phyloP scores from a whole-genome alignment of 2,329 filamentous ascomycete species.

The Lasiodiplodia hormozganensis region DNA sequence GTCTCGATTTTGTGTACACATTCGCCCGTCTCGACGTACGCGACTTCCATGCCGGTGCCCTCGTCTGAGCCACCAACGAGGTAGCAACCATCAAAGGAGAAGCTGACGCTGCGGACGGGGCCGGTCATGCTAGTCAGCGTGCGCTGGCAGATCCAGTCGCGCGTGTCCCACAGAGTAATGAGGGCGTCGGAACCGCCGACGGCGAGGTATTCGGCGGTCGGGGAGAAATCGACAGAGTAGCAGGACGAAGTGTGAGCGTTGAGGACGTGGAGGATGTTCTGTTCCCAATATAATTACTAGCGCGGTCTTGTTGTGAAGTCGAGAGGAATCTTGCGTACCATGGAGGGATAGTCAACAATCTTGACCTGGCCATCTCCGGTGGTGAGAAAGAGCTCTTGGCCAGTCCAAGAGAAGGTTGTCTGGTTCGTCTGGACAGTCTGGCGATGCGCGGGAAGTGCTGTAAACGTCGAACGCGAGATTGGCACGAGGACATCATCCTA shows the following conservation, averaged over 20 bases:
- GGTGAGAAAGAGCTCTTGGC: conserved; percentile 72
- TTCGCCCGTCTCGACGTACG: conserved; percentile 76
- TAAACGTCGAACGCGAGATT: conserved; percentile 66
- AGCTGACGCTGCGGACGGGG: conserved; percentile 74
- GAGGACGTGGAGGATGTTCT: conserved; percentile 62
- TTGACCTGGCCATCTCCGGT: conserved; percentile 74
- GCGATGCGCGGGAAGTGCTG: conserved; percentile 64
- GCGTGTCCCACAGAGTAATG: conserved; percentile 79
- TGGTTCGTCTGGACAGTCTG: conserved; percentile 74
- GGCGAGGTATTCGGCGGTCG: conserved; percentile 73
- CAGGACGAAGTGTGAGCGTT: conserved; percentile 77
- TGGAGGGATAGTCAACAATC: conserved; percentile 60
- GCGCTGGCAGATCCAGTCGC: conserved; percentile 76
- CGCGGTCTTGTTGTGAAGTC: conserved; percentile 33
- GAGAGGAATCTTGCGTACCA: conserved; percentile 34
- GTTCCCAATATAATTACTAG: neutral
- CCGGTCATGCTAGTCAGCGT: conserved; percentile 74
- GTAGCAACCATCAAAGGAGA: conserved; percentile 79
- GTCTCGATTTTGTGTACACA: conserved; percentile 76
- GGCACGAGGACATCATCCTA: conserved; percentile 69
- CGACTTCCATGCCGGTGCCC: conserved; percentile 72
- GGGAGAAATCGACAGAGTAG: conserved; percentile 72
- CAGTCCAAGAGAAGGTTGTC: conserved; percentile 76
- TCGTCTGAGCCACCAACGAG: conserved; percentile 78
- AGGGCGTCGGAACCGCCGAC: conserved; percentile 78